These are phyloP conservation scores for Leptographium wingfieldii DNA, from an alignment of 2,329 filamentous ascomycete species.

Conservation along the genomic window DNA sequence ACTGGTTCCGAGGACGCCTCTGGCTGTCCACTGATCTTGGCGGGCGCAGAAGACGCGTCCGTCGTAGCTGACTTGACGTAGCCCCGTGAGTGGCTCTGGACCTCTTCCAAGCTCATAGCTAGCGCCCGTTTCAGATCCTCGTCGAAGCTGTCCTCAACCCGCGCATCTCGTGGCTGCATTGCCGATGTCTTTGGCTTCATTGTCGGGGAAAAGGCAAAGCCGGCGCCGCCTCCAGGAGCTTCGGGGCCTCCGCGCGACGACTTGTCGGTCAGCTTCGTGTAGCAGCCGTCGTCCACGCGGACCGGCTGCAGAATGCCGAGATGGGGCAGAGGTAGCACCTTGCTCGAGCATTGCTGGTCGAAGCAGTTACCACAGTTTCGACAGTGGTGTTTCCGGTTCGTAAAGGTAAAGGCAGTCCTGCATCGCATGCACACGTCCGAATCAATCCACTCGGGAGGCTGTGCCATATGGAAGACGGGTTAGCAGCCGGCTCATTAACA, in stretches of 20 bases:
- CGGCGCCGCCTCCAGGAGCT: constrained; percentile 26
- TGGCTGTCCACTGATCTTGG: constrained; percentile 23
- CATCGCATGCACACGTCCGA: constrained; percentile 99
- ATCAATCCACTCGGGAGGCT: constrained; percentile 96
- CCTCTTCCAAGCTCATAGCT: constrained; percentile 94
- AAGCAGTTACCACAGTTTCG: constrained; percentile 97
- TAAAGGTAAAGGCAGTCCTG: constrained; percentile 89
- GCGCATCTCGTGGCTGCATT: constrained; percentile 84
- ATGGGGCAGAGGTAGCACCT: constrained; percentile 77
- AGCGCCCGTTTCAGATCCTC: constrained; percentile 88
- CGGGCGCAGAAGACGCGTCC: neutral
- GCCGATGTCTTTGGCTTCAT: constrained; percentile 49
- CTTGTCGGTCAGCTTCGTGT: constrained; percentile 76
- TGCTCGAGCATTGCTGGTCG: constrained; percentile 87
- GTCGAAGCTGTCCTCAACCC: constrained; percentile 83
- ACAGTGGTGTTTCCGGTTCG: constrained; percentile 96
- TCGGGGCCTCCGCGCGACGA: constrained; percentile 27
- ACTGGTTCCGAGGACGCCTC: constrained; percentile 8
- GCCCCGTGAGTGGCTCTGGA: constrained; percentile 59
- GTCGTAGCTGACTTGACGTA: constrained; percentile 49
- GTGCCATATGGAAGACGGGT: constrained; percentile 1
- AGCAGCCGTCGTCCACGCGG: constrained; percentile 91
- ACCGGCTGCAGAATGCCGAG: constrained; percentile 85
- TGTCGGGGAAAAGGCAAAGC: constrained; percentile 15
- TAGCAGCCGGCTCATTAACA: neutral